These are phyloP conservation scores for Fagopyrum homotropicum DNA, from an alignment of 148 eudicot species.

Conservation along the genomic window DNA sequence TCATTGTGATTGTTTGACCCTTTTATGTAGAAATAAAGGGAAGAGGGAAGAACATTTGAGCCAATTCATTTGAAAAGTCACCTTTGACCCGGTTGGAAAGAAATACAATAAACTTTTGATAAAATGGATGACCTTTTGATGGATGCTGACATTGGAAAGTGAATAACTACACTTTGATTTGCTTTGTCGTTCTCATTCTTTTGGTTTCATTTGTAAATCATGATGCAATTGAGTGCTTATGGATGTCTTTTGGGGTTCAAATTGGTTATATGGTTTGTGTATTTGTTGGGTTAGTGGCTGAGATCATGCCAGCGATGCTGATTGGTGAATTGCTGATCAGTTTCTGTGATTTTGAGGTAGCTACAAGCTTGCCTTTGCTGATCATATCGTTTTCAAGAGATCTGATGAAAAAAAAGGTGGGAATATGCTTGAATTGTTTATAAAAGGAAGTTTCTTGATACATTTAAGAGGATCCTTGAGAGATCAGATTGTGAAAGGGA, in stretches of 20 bases:
- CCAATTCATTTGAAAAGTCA: conserved; percentile 8
- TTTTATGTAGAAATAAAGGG: background rate
- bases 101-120: background rate
- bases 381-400: background rate
- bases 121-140: conserved; percentile 2
- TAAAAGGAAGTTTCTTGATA: background rate
- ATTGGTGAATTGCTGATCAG: background rate
- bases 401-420: background rate
- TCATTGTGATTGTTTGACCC: conserved; percentile 1
- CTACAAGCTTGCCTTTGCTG: background rate
- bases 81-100: background rate
- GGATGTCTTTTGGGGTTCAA: conserved; percentile 2
- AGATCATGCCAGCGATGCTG: background rate
- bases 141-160: conserved; percentile 8
- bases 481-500: background rate
- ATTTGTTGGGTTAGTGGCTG: background rate
- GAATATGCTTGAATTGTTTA: conserved; percentile 1
- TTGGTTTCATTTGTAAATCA: conserved; percentile 7
- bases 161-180: conserved; percentile 2
- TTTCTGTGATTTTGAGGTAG: conserved; percentile 4
- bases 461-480: background rate
- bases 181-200: conserved; percentile 5
- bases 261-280: background rate
- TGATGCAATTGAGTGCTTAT: conserved; percentile 3
- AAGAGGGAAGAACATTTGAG: conserved; percentile 7